phyloP scores from a whole-genome alignment of 2,329 filamentous ascomycete species.

The Fusarium graminum region DNA sequence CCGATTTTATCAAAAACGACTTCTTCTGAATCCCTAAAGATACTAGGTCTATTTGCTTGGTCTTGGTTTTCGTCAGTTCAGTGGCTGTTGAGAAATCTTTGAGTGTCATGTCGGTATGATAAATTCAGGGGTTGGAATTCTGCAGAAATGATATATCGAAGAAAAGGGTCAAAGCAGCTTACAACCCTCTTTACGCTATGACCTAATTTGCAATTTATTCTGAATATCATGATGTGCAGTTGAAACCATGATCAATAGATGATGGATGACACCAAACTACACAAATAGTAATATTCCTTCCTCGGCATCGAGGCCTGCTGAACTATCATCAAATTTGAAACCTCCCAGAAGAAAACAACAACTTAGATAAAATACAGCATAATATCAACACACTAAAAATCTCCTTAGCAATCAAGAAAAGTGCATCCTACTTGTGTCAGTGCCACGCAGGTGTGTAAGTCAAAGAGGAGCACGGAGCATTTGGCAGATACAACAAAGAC shows the following conservation, averaged over 20 bases:
- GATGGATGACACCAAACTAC: too few species aligned
- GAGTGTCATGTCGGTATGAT: neutral
- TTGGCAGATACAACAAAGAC: neutral
- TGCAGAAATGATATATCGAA: neutral
- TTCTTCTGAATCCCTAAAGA: too few species aligned
- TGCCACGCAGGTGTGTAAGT: neutral
- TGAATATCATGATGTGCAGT: rapidly evolving
- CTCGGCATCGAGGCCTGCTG: too few species aligned
- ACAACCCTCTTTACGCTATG: neutral
- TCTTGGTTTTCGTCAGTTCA: neutral
- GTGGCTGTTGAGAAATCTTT: neutral
- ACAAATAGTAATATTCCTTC: too few species aligned
- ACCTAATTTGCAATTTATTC: rapidly evolving
- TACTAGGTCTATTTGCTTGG: too few species aligned
- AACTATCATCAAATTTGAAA: too few species aligned
- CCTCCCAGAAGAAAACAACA: too few species aligned
- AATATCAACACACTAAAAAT: neutral
- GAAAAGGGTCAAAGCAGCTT: neutral
- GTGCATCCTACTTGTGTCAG: neutral
- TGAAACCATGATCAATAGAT: too few species aligned
- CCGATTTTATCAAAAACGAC: too few species aligned
- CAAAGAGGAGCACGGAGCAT: neutral
- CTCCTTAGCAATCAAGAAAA: neutral
- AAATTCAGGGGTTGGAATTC: neutral
- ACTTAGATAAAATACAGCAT: neutral